Evolutionary conservation across 768 basidiomycete species (phyloP), one percentile per base, ranked within the genome.

Genomic region (Imleria badia): DNA sequence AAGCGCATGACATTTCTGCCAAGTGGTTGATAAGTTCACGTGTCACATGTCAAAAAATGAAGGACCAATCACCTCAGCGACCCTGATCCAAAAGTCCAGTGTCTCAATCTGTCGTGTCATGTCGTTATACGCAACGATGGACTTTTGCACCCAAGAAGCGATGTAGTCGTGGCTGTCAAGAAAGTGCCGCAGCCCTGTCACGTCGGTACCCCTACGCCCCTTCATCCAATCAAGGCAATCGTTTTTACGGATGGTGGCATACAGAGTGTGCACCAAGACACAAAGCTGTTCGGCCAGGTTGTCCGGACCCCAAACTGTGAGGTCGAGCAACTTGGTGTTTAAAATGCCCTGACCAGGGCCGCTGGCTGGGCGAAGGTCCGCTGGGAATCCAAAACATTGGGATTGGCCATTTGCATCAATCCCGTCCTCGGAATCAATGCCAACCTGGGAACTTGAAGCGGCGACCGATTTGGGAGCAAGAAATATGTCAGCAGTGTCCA

Each of bases 251-350:
- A 94, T 82, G 65, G 82, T 84, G 55, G 75, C 71, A 68, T 94
- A 96, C 7, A 86, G 75, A 35, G 77, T 72, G 51, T 79, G 83
- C 67, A 95, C 91, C 56, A 85, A 75, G 42, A 94, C 72, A n/a
- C 87, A 84, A 41, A 96, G 75, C 62, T 95, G 92, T 40, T 92
- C 83, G 0, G 92, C 92, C 33, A 96, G 64, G 51, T 87, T 83
- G 20, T 78, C 64, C 2, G 90, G 78, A 60, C 89, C 85, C 54
- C 89, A 75, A 59, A 41, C 34, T 15, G 83, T 81, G 13, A 82
- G 66, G 17, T 39, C 39, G 10, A 51, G n/a, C 8, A 29, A 29
- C 15, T 36, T 42, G 31, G 31, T n/a, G 33, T 55, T 14, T 31
- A 47, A 30, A 45, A 19, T 26, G 10, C 8, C 26, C 22, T 38